Evolutionary conservation across 2,329 filamentous ascomycete species (phyloP).

Genomic region (Claviceps fusiformis): DNA sequence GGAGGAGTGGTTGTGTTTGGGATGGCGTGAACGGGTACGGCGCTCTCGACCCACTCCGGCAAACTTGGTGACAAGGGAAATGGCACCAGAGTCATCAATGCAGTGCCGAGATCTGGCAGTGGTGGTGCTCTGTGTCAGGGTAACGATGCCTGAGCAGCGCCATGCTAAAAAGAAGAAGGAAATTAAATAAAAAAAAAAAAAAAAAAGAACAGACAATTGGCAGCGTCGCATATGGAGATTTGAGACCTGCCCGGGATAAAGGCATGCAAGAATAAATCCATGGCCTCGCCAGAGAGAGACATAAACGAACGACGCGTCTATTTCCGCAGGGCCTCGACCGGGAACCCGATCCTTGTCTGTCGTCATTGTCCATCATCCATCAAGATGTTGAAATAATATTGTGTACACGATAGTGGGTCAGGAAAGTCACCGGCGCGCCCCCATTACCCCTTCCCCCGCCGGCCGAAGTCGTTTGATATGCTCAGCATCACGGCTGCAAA

Average conservation of each 20-base stretch:
- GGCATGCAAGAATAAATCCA: background rate
- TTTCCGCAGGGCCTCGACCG: background rate
- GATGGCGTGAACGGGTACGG: background rate
- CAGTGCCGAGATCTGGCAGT: constrained; percentile 4
- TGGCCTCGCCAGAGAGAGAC: background rate
- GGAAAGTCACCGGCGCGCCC: background rate
- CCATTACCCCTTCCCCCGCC: background rate
- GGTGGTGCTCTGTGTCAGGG: no score
- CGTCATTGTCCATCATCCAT: background rate
- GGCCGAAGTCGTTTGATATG: no score
- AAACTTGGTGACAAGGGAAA: background rate
- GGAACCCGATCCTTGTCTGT: background rate
- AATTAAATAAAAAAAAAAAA: background rate
- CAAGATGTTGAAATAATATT: background rate
- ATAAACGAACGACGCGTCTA: background rate
- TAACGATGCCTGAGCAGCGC: no score
- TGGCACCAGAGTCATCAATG: background rate
- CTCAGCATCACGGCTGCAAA: background rate
- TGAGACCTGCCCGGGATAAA: background rate
- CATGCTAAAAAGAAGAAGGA: background rate
- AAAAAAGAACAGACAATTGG: no score
- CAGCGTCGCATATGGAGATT: no score
- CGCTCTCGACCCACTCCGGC: background rate
- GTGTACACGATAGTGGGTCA: background rate
- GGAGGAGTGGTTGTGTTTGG: background rate